phyloP scores from a whole-genome alignment of 768 basidiomycete species.

The Lepiota brunneoincarnata region DNA sequence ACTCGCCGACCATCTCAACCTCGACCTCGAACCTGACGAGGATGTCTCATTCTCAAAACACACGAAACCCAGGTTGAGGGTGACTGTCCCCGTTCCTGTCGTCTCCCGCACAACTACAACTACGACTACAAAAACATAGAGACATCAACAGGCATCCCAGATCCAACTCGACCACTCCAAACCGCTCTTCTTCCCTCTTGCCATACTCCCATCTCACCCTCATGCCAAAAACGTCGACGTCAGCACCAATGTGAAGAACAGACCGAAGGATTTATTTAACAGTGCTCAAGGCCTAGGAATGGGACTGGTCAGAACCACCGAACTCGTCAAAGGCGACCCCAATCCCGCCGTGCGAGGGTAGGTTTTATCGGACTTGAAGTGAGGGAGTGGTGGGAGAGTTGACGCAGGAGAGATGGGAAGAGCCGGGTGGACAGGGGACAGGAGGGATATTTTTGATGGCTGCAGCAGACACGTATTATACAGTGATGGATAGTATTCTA shows the following conservation, averaged over 20 bases:
- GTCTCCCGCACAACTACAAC: background rate
- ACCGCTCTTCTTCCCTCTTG: slow-evolving; percentile 63
- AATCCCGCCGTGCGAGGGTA: slow-evolving; percentile 32
- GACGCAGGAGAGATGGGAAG: slow-evolving; percentile 77
- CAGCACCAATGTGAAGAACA: slow-evolving; percentile 23
- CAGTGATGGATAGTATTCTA: background rate
- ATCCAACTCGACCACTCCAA: slow-evolving; percentile 49
- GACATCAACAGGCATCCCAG: slow-evolving; percentile 7
- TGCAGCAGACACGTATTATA: too few relatives aligned
- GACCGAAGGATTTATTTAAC: slow-evolving; percentile 46
- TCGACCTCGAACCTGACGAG: too few relatives aligned
- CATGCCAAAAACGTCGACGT: background rate
- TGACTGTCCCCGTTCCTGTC: slow-evolving; percentile 9
- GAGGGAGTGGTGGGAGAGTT: slow-evolving; percentile 70
- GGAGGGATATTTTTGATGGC: slow-evolving; percentile 23
- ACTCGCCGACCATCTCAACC: too few relatives aligned
- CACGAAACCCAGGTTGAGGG: slow-evolving; percentile 1
- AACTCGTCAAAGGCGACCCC: too few relatives aligned
- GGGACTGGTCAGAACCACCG: too few relatives aligned
- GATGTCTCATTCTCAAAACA: too few relatives aligned
- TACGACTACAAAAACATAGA: slow-evolving; percentile 3
- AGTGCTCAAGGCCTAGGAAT: slow-evolving; percentile 45
- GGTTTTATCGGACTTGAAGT: slow-evolving; percentile 59
- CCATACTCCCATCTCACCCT: slow-evolving; percentile 5
- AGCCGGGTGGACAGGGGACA: slow-evolving; percentile 50